phyloP scores from a whole-genome alignment of 768 basidiomycete species.

The Boletus insuetus region DNA sequence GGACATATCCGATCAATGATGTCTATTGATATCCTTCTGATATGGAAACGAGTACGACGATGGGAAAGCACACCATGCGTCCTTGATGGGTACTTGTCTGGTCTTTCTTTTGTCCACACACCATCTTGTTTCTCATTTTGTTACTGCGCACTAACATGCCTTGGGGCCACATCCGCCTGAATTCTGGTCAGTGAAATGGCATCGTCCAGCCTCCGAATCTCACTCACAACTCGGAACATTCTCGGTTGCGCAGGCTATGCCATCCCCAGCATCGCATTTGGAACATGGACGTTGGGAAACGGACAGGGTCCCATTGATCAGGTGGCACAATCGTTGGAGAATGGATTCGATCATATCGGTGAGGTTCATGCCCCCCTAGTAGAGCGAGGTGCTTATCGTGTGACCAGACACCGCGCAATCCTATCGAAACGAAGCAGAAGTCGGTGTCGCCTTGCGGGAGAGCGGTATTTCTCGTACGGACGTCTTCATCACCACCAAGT shows the following conservation, averaged over 20 bases:
- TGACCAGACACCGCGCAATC: constrained; percentile 58
- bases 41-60: too few species aligned
- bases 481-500: constrained; percentile 68
- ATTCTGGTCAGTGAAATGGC: constrained; percentile 51
- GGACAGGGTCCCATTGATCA: constrained; percentile 51
- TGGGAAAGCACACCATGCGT: too few species aligned
- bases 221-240: not conserved
- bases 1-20: too few species aligned
- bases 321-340: constrained; percentile 60
- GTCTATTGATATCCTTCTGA: too few species aligned
- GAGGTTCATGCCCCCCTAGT: constrained; percentile 10
- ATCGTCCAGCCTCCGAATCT: not conserved
- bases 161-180: constrained; percentile 56
- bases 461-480: constrained; percentile 56
- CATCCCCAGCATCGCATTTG: constrained; percentile 55
- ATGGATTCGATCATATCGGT: constrained; percentile 66
- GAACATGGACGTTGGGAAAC: constrained; percentile 62
- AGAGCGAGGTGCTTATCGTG: not conserved
- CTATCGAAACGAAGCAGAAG: constrained; percentile 62
- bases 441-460: constrained; percentile 38
- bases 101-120: too few species aligned
- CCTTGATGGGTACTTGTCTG: too few species aligned
- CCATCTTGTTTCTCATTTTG: too few species aligned
- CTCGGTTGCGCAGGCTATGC: constrained; percentile 35
- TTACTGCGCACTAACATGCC: constrained; percentile 41